These are phyloP conservation scores for Fraxinus americana DNA, from an alignment of 257 asterid genomes.

Conservation along the genomic window DNA sequence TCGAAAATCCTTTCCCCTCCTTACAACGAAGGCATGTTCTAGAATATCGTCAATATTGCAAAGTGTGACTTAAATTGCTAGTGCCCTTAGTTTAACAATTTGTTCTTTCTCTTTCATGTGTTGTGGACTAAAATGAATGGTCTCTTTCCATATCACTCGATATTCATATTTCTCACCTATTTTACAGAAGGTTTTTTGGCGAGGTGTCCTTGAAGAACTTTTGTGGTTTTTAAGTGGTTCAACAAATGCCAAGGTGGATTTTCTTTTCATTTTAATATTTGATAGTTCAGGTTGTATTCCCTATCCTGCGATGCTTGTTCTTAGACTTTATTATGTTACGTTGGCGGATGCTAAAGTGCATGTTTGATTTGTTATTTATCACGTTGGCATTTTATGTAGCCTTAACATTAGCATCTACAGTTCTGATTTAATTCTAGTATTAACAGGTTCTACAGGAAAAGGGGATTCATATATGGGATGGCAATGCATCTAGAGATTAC, in stretches of 20 bases:
- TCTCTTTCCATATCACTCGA: background rate
- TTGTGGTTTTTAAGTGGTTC: slow-evolving; percentile 98
- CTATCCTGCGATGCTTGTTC: background rate
- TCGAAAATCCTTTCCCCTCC: slow-evolving; percentile 87
- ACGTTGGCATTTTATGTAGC: background rate
- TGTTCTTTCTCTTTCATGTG: background rate
- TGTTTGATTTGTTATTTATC: background rate
- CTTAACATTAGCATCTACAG: background rate
- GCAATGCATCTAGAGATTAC: slow-evolving; percentile 78
- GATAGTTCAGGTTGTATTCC: background rate
- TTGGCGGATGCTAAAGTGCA: background rate
- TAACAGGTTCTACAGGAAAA: slow-evolving; percentile 66
- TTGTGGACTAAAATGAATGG: background rate
- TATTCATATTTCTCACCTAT: background rate
- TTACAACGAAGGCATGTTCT: slow-evolving; percentile 67
- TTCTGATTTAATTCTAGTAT: background rate
- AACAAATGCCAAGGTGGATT: slow-evolving; percentile 85
- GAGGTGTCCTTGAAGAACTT: slow-evolving; percentile 96
- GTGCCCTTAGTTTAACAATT: background rate
- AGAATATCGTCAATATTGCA: background rate
- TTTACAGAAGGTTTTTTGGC: slow-evolving; percentile 86
- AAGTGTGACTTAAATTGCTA: background rate
- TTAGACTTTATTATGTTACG: background rate
- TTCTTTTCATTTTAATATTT: background rate
- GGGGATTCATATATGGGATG: slow-evolving; percentile 78